Base-by-base conservation (phyloP, 2,329 filamentous ascomycete species). In the Dothideomycetes sp. region DNA sequence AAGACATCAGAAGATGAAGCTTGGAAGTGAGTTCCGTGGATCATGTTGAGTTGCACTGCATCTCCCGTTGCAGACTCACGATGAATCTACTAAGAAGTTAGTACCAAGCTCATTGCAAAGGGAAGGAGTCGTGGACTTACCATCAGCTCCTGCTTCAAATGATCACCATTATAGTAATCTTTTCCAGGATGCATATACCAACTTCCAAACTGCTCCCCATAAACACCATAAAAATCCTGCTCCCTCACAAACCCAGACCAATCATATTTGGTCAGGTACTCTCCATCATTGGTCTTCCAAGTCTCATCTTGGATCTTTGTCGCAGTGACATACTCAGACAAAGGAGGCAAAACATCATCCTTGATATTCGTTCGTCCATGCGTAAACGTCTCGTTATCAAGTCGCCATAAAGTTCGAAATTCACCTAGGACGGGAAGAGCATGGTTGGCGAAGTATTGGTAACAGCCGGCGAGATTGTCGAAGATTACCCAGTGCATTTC, bases 291-390 rank as follows among this genome's bases (percentile, higher is more conserved):
- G 19, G 57, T 62, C 37, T 65, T 58, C 68, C 69, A 73, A 1
- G 70, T 73, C 56, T 73, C 69, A 51, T 73, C 70, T 48, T 73
- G 69, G 4, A 73, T 65, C 31, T 71, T 71, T 10, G 64, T 69
- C 9, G 62, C 59, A 4, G 49, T 53, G 3, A 57, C 43, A 43
- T 71, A 70, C 28, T 69, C 63, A 2, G 54, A 51, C 5, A 71
- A 54, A 0, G 62, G 52, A 1, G 70, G 69, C 5, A 73, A 55
- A 1, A 54, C 48, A 16, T 63, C 68, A 42, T 73, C 67, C 20
- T 64, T 66, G 18, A 66, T 50, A 29, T 64, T 61, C 0, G 65
- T 72, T 27, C 62, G 58, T 1, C 67, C 70, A 34, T 61, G 62
- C 2, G 66, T 56, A 43, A 73, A 73, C 0, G 65, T 67, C 0